Evolutionary conservation across 176 grass and related monocot genomes (phyloP), one percentile per base, ranked within the genome.

Genomic region (Oryza brachyantha): DNA sequence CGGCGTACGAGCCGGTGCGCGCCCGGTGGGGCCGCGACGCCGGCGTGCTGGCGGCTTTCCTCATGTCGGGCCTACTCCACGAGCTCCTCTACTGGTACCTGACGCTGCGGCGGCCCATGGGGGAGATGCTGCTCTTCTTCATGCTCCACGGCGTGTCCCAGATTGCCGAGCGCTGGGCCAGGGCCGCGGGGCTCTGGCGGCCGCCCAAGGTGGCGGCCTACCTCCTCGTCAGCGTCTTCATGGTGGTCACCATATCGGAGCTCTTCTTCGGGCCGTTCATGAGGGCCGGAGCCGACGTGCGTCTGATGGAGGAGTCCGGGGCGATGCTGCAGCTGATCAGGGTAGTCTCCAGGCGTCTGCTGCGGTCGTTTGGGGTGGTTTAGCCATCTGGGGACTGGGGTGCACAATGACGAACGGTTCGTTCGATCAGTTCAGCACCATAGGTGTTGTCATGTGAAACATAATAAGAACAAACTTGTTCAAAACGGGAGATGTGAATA

Each of bases 71-170:
- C 40, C 5, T 90, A 1, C 90, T 96, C 69, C 89, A 96, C 81
- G 93, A 96, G 74, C 74, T 92, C 64, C 82, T 92, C 16, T 92
- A 92, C 79, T 83, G 72, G 65, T 96, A 96, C 84, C n/a, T 90
- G 54, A 96, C 93, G 21, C 68, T 90, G 35, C 80, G 32, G 70
- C 35, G 17, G 60, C 81, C 86, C 60, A 84, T 39, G 7, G 90
- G 93, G 19, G 89, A 96, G 89, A 88, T 86, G 55, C 74, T 81
- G 25, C 78, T 81, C 72, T 96, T 92, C 86, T 92, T 96, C 81
- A 22, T 85, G 27, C 59, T 83, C 74, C 93, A 96, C 16, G 93
- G 61, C 1, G 74, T 65, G 61, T 81, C 72, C 74, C 83, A 86
- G 31, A 68, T 87, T 63, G 74, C 83, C 34, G 93, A 96, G 74